Evolutionary conservation across 352 stramenopile genomes (phyloP).

Genomic region (Pythium graminicola): DNA sequence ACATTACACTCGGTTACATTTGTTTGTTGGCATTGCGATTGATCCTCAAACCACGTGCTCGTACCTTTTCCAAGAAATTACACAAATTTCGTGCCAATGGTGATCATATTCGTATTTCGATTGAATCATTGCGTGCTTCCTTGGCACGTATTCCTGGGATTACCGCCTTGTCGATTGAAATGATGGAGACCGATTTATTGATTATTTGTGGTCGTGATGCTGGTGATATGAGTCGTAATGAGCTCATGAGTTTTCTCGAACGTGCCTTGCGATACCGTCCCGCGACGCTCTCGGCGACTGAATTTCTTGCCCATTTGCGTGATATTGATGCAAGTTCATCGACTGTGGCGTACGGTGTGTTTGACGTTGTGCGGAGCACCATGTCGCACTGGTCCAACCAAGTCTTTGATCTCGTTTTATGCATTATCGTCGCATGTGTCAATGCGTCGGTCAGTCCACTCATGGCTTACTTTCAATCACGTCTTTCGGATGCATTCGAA

Average conservation of each 20-base stretch:
- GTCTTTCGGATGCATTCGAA: constrained; percentile 69
- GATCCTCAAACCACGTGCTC: constrained; percentile 77
- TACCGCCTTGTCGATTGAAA: constrained; percentile 75
- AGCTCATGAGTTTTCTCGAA: constrained; percentile 86
- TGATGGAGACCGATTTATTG: constrained; percentile 86
- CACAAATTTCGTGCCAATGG: constrained; percentile 83
- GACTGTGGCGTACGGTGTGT: constrained; percentile 61
- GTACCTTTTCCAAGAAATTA: constrained; percentile 84
- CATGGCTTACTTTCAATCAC: constrained; percentile 67
- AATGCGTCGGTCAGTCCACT: constrained; percentile 80
- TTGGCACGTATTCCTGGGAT: constrained; percentile 77
- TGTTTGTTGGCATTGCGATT: constrained; percentile 59
- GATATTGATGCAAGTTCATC: constrained; percentile 82
- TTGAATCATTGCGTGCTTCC: constrained; percentile 73
- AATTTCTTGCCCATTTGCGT: constrained; percentile 76
- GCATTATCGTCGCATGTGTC: constrained; percentile 75
- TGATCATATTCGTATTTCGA: constrained; percentile 82
- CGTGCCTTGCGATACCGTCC: constrained; percentile 75
- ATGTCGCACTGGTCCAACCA: constrained; percentile 85
- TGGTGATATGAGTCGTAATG: constrained; percentile 79
- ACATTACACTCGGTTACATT: constrained; percentile 63
- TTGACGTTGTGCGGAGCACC: constrained; percentile 72
- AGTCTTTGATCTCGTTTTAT: constrained; percentile 60
- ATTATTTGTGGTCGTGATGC: constrained; percentile 86
- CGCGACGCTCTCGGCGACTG: constrained; percentile 60